These are phyloP conservation scores for Hyphopichia buzzinii DNA, from an alignment of 1,139 yeast genomes.

Conservation along the genomic window DNA sequence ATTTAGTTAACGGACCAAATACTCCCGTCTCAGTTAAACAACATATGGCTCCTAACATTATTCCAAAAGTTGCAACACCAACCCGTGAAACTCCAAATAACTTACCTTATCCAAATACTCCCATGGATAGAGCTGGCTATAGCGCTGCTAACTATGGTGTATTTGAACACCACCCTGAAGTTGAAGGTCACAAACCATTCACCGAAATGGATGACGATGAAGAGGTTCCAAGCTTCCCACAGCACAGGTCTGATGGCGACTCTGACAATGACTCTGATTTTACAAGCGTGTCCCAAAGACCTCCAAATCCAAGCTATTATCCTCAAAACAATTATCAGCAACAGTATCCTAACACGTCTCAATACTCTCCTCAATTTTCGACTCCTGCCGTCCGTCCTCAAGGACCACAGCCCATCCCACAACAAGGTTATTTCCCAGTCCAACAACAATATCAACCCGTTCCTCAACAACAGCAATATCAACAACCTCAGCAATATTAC, in stretches of 20 bases:
- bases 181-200: constrained; percentile 49
- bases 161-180: constrained; percentile 47
- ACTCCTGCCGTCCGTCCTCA: neutral
- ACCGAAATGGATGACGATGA: constrained; percentile 37
- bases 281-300: constrained; percentile 79
- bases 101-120: constrained; percentile 21
- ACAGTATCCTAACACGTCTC: constrained; percentile 7
- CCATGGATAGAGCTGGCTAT: constrained; percentile 18
- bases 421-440: constrained; percentile 9
- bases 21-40: constrained; percentile 29
- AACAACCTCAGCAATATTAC: constrained; percentile 10
- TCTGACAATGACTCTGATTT: constrained; percentile 58
- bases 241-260: constrained; percentile 18
- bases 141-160: constrained; percentile 23
- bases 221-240: constrained; percentile 9
- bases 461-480: constrained; percentile 11
- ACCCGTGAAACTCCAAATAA: constrained; percentile 18
- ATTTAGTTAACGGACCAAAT: constrained; percentile 30
- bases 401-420: neutral
- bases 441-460: constrained; percentile 12
- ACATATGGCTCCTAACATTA: constrained; percentile 33
- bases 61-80: constrained; percentile 30
- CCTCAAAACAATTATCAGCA: constrained; percentile 6
- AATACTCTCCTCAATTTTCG: constrained; percentile 4
- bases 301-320: constrained; percentile 53